These are phyloP conservation scores for Xylariaceae sp. DNA, from an alignment of 2,329 filamentous ascomycete genomes.

Conservation along the genomic window DNA sequence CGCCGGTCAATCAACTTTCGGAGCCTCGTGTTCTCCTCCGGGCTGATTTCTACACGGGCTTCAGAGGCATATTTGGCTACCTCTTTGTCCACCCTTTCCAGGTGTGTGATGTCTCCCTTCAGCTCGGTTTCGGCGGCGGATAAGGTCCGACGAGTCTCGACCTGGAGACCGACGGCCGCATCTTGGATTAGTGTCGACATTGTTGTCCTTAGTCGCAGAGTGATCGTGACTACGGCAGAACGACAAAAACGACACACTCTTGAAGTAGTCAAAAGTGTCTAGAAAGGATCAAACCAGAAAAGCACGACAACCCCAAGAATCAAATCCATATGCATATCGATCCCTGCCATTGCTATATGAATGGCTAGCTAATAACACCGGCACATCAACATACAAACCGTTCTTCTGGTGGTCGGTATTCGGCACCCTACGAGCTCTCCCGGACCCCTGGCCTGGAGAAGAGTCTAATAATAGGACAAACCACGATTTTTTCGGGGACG, in stretches of 20 bases:
- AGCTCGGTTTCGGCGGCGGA: constrained; percentile 37
- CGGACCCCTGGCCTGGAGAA: background rate
- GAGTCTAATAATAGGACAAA: no score
- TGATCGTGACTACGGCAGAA: background rate
- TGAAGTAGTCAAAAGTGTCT: background rate
- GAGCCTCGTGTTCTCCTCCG: constrained; percentile 56
- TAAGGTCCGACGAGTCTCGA: constrained; percentile 29
- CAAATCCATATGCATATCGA: constrained; percentile 5
- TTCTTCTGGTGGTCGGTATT: no score
- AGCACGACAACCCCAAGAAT: background rate
- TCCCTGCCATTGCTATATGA: constrained; percentile 1
- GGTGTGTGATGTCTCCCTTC: constrained; percentile 47
- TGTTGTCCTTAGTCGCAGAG: background rate
- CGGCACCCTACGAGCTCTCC: background rate
- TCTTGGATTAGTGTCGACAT: constrained; percentile 27
- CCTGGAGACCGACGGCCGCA: constrained; percentile 21
- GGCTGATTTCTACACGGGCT: constrained; percentile 50
- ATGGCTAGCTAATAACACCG: no score
- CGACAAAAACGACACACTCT: background rate
- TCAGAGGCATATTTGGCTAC: constrained; percentile 62
- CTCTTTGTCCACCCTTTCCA: constrained; percentile 57
- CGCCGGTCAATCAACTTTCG: constrained; percentile 61
- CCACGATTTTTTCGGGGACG: background rate
- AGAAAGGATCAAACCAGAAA: background rate
- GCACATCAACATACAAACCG: no score